Base-by-base conservation (phyloP, 352 stramenopile genomes). In the Phytophthora fragariaefolia region DNA sequence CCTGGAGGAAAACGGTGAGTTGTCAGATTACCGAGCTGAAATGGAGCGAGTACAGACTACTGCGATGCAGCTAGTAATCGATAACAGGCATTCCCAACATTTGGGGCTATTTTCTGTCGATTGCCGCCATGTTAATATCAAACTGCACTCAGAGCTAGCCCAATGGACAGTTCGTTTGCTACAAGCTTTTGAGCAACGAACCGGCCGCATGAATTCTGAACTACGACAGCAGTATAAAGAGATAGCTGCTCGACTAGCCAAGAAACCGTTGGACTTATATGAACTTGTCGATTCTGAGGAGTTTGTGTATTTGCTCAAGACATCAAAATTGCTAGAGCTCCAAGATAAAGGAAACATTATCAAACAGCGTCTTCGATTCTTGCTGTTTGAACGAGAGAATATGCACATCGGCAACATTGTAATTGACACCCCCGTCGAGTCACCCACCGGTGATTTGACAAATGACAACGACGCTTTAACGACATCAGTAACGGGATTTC, bases 191-290 rank as follows among this genome's bases (percentile, higher is more conserved):
- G 72, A 87, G 17, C 72, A 87, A 8, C 38, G 71, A 30, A 92
- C 83, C 1, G 52, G 76, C 1, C 65, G 59, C 0, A 71, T 82
- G 46, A 92, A 90, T 28, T 51, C 69, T 0, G 77, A 87, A n/a
- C 63, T 92, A 27, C 73, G 83, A 0, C 76, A 90, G 7, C 71
- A 88, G 30, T 95, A 92, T 62, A 93, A 95, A 40, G 83, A 93
- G 20, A 82, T 92, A 10, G 85, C 83, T 6, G 79, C 71, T 27
- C 65, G 70, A 30, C 59, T 95, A 1, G 71, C 77, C 0, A 91
- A 86, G 56, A 86, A 85, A 20, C 85, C 87, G 0, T 60, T 87
- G 20, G 80, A 93, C 64, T 69, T 93, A 23, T 85, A 93, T 40
- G 87, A 95, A 24, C 73, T 95, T 1, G 81, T 93, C 1, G 83